A percentile compares a stretch with the other conserved stretches of the same genome.
These are phyloP conservation scores for Silene vulgaris DNA, from an alignment of 179 eudicot genomes.

Conservation along the genomic window DNA sequence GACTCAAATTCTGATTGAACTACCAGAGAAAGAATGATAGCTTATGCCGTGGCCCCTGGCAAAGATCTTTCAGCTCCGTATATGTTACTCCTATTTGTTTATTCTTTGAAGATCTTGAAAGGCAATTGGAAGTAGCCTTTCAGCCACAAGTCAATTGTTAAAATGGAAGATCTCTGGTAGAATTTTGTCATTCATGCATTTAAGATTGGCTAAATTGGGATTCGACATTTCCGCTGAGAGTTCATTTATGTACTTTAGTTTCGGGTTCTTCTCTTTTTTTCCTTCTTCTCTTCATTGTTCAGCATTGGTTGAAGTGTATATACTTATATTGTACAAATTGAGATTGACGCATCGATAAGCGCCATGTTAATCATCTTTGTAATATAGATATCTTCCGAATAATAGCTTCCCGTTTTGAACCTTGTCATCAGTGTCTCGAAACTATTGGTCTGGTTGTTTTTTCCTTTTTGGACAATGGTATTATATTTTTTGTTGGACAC, in stretches of 20 bases:
- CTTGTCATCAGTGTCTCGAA: neutral
- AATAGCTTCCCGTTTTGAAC: slow-evolving; percentile 18
- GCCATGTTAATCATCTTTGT: slow-evolving; percentile 33
- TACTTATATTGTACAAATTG: slow-evolving; percentile 40
- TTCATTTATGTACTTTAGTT: slow-evolving; percentile 25
- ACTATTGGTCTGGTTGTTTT: neutral
- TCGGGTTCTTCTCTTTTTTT: slow-evolving; percentile 9
- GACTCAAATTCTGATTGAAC: slow-evolving; percentile 73
- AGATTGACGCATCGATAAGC: slow-evolving; percentile 28
- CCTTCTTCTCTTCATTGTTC: slow-evolving; percentile 6
- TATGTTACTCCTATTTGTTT: slow-evolving; percentile 21
- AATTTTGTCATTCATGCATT: slow-evolving; percentile 27
- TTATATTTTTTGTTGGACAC: neutral
- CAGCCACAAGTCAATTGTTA: slow-evolving; percentile 11
- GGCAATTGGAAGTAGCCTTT: slow-evolving; percentile 22
- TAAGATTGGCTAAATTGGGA: slow-evolving; percentile 27
- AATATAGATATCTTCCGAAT: slow-evolving; percentile 30
- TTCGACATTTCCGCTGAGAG: slow-evolving; percentile 23
- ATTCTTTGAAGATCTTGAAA: slow-evolving; percentile 25
- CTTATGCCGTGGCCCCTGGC: slow-evolving; percentile 10
- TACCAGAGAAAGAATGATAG: neutral
- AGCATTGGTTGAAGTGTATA: slow-evolving; percentile 39
- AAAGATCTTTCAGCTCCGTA: slow-evolving; percentile 15
- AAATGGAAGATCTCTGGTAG: slow-evolving; percentile 24
- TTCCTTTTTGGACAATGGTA: neutral